Evolutionary conservation across 148 eudicot genomes (phyloP), one percentile per base, ranked within the genome.

Genomic region (Camellia lanceoleosa): DNA sequence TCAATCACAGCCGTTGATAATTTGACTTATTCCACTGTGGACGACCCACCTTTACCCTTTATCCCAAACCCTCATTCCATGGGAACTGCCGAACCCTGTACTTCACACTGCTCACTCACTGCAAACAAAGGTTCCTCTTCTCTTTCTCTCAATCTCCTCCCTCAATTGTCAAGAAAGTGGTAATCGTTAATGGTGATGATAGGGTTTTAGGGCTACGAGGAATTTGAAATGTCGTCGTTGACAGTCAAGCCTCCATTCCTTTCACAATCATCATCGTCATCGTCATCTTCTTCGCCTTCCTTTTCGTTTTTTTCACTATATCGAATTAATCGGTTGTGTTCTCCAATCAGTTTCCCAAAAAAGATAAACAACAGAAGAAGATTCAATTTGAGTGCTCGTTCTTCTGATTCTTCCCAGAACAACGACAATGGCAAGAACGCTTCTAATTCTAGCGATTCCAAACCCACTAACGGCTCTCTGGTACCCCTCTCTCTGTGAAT

Each of bases 391-490:
- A 79, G 76, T 60, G 81, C 78, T 59, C 66, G 46, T 62, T 74
- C 80, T 47, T 70, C 75, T 16, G 82, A 75, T 75, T 75, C 83
- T 71, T 71, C 81, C 1, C 52, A 49, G 52, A 49, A 49, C 52
- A 49, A 49, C 52, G 7, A 49, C 7, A 76, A 70, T 47, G 71
- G 30, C 5, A 54, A 18, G 10, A 79, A 38, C 15, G 54, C 30
- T 44, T n/a, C 80, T 41, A 84, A 82, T 16, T 55, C 69, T 54
- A 73, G 77, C 68, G 91, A 86, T 80, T 86, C 91, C 46, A 86
- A 84, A 69, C 83, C 86, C 71, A 80, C 91, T 20, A 88, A 88
- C 63, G 91, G 89, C 75, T 71, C 80, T 55, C 14, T 82, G 87
- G 91, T 88, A 84, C 12, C 58, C n/a, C 20, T 46, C 52, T 7